Conservation (phyloP, 495 filamentous ascomycete genomes). For the Lasiosphaeriaceae sp. region DNA sequence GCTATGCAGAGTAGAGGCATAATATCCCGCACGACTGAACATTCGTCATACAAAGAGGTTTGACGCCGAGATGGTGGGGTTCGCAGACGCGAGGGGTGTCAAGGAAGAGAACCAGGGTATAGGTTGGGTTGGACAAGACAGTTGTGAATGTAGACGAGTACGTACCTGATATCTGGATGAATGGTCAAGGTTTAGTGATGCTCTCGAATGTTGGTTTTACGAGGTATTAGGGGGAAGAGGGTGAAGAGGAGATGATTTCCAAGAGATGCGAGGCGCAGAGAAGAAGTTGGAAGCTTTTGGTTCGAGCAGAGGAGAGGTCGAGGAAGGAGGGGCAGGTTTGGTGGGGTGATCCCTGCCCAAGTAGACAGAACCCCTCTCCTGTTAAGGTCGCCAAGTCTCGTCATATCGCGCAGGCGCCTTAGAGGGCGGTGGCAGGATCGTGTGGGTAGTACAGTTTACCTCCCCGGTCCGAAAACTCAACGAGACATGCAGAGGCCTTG, state of each 20-base stretch:
- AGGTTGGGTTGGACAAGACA: neutral
- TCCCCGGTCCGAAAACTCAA: neutral
- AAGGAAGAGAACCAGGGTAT: neutral
- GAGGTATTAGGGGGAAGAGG: neutral
- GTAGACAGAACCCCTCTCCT: constrained; percentile 14
- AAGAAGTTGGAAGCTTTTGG: constrained; percentile 20
- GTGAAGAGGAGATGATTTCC: neutral
- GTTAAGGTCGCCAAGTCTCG: constrained; percentile 19
- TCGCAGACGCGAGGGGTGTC: neutral
- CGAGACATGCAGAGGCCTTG: neutral
- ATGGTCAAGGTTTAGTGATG: neutral
- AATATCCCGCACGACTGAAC: constrained; percentile 21
- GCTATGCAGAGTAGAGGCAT: constrained; percentile 3
- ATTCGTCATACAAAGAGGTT: constrained; percentile 6
- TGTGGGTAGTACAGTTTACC: neutral
- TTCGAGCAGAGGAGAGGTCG: constrained; percentile 9
- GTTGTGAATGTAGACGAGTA: no score
- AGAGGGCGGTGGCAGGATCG: neutral
- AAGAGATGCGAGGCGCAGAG: neutral
- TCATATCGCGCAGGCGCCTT: constrained; percentile 3
- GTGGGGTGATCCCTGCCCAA: constrained; percentile 26
- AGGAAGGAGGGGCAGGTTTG: constrained; percentile 28
- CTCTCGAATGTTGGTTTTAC: constrained; percentile 1
- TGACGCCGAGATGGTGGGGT: constrained; percentile 8
- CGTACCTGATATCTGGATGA: no score